phyloP scores from a whole-genome alignment of 805 yeast species.

The Metschnikowia gelsemii region DNA sequence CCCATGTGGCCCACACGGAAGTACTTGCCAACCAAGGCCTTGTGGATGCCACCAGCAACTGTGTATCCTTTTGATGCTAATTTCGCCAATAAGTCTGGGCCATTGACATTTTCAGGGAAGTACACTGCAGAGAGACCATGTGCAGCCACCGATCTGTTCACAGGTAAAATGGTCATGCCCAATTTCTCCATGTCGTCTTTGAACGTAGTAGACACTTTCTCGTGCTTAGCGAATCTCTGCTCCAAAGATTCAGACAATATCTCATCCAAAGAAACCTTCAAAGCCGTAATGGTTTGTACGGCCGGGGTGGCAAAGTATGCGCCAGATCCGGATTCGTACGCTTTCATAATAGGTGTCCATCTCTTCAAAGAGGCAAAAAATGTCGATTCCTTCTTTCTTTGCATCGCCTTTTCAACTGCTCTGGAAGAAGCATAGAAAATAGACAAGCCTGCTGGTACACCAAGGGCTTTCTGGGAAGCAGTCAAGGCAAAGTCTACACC shows the following conservation, averaged over 20 bases:
- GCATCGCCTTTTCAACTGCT: slow-evolving; percentile 62
- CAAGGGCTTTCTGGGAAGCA: slow-evolving; percentile 94
- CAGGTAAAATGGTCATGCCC: slow-evolving; percentile 72
- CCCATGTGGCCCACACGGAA: slow-evolving; percentile 98
- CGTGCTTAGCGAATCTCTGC: slow-evolving; percentile 63
- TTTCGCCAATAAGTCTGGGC: slow-evolving; percentile 59
- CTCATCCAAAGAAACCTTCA: slow-evolving; percentile 72
- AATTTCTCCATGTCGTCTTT: slow-evolving; percentile 55
- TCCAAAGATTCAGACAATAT: slow-evolving; percentile 58
- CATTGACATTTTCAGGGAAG: slow-evolving; percentile 72
- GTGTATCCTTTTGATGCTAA: slow-evolving; percentile 66
- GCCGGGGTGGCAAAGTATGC: slow-evolving; percentile 98
- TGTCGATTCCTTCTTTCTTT: slow-evolving; percentile 47
- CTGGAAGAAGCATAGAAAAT: slow-evolving; percentile 73
- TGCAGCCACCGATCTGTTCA: slow-evolving; percentile 60
- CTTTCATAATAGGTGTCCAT: slow-evolving; percentile 88
- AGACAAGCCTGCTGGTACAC: slow-evolving; percentile 90
- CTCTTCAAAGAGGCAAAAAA: slow-evolving; percentile 71
- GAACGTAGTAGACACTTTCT: slow-evolving; percentile 59
- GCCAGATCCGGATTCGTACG: slow-evolving; percentile 74
- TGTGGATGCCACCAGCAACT: slow-evolving; percentile 89
- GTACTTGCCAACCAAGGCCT: slow-evolving; percentile 74
- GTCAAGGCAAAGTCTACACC: slow-evolving; percentile 83
- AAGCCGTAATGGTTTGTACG: slow-evolving; percentile 78
- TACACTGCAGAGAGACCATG: slow-evolving; percentile 85